Conservation (phyloP, 352 stramenopile species). For the Pythium scleroteichum region DNA sequence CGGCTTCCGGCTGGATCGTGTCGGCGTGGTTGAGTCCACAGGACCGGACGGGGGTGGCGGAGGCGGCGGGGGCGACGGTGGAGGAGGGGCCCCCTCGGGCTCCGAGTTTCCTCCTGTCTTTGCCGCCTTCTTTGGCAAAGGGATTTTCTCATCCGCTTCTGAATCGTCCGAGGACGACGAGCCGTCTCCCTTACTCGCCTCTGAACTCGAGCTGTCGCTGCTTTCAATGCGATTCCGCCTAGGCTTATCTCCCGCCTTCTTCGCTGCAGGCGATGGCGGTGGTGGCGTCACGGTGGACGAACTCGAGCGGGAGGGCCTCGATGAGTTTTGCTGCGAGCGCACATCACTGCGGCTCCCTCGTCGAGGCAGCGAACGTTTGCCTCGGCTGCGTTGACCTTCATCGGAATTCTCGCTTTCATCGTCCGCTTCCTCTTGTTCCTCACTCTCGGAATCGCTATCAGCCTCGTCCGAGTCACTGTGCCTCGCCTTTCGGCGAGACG, state of each 20-base stretch:
- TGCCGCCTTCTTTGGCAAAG: neutral
- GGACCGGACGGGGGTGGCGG: slow-evolving; percentile 4
- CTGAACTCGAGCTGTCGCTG: slow-evolving; percentile 70
- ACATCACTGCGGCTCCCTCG: slow-evolving; percentile 1
- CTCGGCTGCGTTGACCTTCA: neutral
- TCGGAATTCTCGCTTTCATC: slow-evolving; percentile 27
- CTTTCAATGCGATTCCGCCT: slow-evolving; percentile 35
- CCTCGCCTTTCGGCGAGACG: slow-evolving; percentile 11
- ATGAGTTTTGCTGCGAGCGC: neutral
- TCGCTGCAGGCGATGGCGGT: neutral
- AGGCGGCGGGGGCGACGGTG: slow-evolving; percentile 26
- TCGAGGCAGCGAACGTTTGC: slow-evolving; percentile 2
- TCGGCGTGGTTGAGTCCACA: slow-evolving; percentile 12
- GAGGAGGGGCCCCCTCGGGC: slow-evolving; percentile 12
- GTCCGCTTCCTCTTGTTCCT: slow-evolving; percentile 20
- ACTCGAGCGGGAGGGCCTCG: neutral
- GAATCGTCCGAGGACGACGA: slow-evolving; percentile 29
- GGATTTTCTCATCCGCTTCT: slow-evolving; percentile 1
- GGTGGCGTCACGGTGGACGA: neutral
- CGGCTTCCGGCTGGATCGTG: neutral
- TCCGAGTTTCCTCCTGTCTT: neutral
- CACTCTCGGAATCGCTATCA: slow-evolving; percentile 21
- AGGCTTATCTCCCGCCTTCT: neutral
- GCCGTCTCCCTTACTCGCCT: slow-evolving; percentile 37
- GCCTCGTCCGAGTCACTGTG: slow-evolving; percentile 24